Base-by-base conservation (phyloP, 345 rosid genomes). In the Salix purpurea region DNA sequence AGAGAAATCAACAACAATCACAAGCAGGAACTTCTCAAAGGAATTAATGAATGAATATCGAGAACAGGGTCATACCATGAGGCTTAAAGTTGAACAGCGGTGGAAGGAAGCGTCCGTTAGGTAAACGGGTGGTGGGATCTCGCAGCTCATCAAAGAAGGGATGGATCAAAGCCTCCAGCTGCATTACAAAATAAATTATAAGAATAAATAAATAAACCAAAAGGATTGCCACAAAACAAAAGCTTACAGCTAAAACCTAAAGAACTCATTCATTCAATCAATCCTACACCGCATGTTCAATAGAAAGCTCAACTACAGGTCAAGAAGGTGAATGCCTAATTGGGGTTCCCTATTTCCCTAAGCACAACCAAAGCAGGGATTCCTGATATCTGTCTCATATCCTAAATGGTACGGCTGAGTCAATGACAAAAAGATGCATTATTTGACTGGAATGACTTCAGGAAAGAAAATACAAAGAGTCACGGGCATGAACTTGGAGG, bases 131-230 rank as follows among this genome's bases (percentile, higher is more conserved):
- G 69, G 80, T 91, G 3, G 93, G 92, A 76, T 94, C 99, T 8
- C 98, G 95, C 61, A 96, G 88, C 81, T 92, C 97, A n/a, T 94
- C 98, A 67, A 94, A 96, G 86, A 96, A 96, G 6, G 99, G 97
- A 79, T 94, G 99, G 74, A 87, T 75, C 89, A 96, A 79, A 61
- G 98, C 87, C 80, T 96, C 99, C 23, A 94, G 73, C 99, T 96
- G 84, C 82, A 76, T 15, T 76, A 7, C 42, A 68, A 36, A 40
- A 68, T 37, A 40, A 21, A 40, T 42, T 11, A 69, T 39, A 37
- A 28, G 65, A 61, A 32, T 14, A 8, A 39, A 68, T 3, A 8
- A 42, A 74, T 26, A 30, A 19, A 23, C 14, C 23, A 28, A 56
- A 36, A 44, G 14, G 28, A 50, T 19, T 36, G 48, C 30, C 26